Conservation (phyloP, 23 red algal genomes). For the Gracilaria gracilis region DNA sequence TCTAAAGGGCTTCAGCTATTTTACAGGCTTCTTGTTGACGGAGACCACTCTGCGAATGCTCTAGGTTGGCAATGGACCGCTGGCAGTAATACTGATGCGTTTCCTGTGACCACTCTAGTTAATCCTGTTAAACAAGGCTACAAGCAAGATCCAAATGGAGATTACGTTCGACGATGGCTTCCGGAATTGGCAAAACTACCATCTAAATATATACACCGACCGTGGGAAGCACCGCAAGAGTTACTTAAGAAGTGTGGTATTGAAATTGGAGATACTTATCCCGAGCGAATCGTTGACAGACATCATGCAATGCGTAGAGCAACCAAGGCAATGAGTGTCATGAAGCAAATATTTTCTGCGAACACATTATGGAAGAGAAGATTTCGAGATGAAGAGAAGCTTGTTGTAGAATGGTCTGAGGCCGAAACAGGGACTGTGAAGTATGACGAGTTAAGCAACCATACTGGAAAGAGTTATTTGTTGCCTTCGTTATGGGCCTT, state of each 20-base stretch:
- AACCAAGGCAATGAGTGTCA: conserved; percentile 67
- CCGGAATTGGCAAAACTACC: conserved; percentile 90
- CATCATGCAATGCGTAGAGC: conserved; percentile 72
- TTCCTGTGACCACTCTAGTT: conserved; percentile 82
- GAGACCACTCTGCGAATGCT: conserved; percentile 89
- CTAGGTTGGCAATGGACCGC: conserved; percentile 98
- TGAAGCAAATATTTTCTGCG: conserved; percentile 78
- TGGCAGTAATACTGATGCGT: conserved; percentile 92
- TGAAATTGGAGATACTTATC: conserved; percentile 80
- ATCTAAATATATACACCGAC: conserved; percentile 73
- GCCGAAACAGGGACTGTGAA: conserved; percentile 24
- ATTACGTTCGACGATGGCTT: conserved; percentile 86
- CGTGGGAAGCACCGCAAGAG: conserved; percentile 81
- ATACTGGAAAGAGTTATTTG: conserved; percentile 37
- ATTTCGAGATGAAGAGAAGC: conserved; percentile 20
- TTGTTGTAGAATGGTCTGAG: conserved; percentile 70
- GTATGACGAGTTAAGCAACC: conserved; percentile 2
- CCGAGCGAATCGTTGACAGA: conserved; percentile 72
- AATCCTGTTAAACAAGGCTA: conserved; percentile 72
- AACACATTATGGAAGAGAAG: conserved; percentile 3
- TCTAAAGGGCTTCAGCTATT: conserved; percentile 69
- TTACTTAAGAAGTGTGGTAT: conserved; percentile 78
- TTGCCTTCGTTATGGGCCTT: conserved; percentile 58
- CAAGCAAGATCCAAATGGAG: conserved; percentile 74
- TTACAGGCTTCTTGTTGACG: conserved; percentile 82